Conservation (phyloP, 805 yeast species). For the Peterozyma toletana region DNA sequence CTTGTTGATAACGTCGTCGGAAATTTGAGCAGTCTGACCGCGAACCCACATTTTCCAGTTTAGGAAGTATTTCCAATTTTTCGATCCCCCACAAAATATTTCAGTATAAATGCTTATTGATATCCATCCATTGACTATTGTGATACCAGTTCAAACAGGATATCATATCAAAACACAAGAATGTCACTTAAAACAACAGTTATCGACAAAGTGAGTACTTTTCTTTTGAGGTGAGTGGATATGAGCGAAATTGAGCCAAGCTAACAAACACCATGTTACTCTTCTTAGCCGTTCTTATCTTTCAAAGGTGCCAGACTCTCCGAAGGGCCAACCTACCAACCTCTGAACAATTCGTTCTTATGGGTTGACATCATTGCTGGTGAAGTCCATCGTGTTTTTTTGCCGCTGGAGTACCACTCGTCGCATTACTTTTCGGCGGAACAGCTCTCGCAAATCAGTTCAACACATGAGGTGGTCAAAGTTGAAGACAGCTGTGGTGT, state of each 20-base stretch:
- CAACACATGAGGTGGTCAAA: constrained; percentile 30
- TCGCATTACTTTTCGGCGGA: constrained; percentile 16
- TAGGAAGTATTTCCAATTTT: too few species aligned
- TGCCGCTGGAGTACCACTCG: constrained; percentile 12
- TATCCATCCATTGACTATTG: too few species aligned
- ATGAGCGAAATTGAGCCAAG: too few species aligned
- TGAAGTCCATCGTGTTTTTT: constrained; percentile 27
- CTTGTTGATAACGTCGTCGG: too few species aligned
- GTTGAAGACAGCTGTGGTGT: constrained; percentile 54
- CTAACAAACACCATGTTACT: too few species aligned
- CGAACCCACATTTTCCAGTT: too few species aligned
- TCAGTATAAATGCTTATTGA: not conserved
- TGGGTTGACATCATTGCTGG: constrained; percentile 41
- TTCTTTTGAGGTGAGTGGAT: too few species aligned
- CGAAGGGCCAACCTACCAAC: constrained; percentile 64
- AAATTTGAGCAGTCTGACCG: too few species aligned
- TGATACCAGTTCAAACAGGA: too few species aligned
- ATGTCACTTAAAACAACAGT: constrained; percentile 4
- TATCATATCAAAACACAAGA: too few species aligned
- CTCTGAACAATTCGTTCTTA: constrained; percentile 42
- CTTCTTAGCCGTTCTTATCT: constrained; percentile 14
- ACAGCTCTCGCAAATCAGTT: constrained; percentile 14
- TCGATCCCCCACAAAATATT: too few species aligned
- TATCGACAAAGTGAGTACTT: not conserved
- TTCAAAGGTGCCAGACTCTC: constrained; percentile 35